Percentiles rank a stretch among this genome's conserved stretches.
Conservation (phyloP, 2,329 filamentous ascomycete species). For the Diplocarpon rosae region DNA sequence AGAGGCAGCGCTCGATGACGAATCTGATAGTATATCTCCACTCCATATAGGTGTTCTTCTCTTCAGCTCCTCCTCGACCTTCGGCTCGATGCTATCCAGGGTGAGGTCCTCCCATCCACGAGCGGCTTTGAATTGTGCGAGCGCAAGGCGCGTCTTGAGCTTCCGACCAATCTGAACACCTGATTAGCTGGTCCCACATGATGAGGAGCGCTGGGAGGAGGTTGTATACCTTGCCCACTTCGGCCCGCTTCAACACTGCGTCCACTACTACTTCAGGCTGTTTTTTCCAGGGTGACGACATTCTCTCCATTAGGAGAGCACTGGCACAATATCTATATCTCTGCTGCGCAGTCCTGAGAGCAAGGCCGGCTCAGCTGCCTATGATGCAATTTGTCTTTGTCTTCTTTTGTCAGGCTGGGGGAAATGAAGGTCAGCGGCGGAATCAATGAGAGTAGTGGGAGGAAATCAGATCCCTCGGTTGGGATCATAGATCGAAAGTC, state of each 20-base stretch:
- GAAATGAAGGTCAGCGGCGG: no score
- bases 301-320: slow-evolving; percentile 22
- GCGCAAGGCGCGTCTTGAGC: slow-evolving; percentile 84
- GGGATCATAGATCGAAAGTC: no score
- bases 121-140: slow-evolving; percentile 95
- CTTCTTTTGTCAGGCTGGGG: no score
- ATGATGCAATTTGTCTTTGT: no score
- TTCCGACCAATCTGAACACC: slow-evolving; percentile 76
- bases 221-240: slow-evolving; percentile 59
- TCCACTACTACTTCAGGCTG: slow-evolving; percentile 55
- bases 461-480: no score
- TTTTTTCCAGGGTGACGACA: slow-evolving; percentile 48
- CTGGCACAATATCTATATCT: not conserved
- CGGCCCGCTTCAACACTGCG: slow-evolving; percentile 59
- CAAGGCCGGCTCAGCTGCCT: no score
- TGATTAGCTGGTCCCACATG: slow-evolving; percentile 11
- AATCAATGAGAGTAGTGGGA: no score
- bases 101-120: slow-evolving; percentile 89
- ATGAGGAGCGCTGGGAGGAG: slow-evolving; percentile 11
- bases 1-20: slow-evolving; percentile 66
- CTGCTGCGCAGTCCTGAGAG: no score
- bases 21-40: slow-evolving; percentile 73
- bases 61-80: slow-evolving; percentile 68
- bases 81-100: slow-evolving; percentile 76
- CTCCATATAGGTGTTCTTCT: slow-evolving; percentile 46